Base-by-base conservation (phyloP, 352 stramenopile genomes). In the Pythium angustatum region DNA sequence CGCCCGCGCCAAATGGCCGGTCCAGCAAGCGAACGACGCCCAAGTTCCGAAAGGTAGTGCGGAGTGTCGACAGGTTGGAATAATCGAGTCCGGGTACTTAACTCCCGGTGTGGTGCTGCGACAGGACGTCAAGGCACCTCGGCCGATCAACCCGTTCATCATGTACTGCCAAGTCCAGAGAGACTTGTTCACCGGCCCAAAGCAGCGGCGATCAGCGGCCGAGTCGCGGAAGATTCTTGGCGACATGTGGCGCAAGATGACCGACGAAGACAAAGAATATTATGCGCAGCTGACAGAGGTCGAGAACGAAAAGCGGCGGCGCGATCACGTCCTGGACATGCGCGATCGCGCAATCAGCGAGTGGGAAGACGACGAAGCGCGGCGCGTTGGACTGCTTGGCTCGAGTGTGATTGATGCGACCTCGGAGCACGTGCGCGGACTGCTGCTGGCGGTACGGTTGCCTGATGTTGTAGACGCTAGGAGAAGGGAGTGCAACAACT, bases 151-250 rank as follows among this genome's bases (percentile, higher is more conserved):
- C 38, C 80, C 84, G 38, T 93, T 93, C 61, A 90, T 93, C 55
- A 82, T 93, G 70, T 93, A 80, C 60, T 93, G 84, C 43, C 84
- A 93, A 68, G 73, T 91, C 45, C 84, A 93, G 43, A 88, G 90
- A 38, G 82, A 91, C 19, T 60, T 74, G 28, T 71, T 91, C 24
- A 69, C 67, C 24, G 82, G 80, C 19, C 76, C 73, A n/a, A 83
- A 83, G 51, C 53, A 66, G 9, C 69, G 76, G 1, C 80, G 80
- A 5, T 93, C 84, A 30, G 84, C 84, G 15, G 76, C 82, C 17
- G 84, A 93, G 59, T 88, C 76, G 38, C 67, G 84, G 9, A 93
- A 93, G 71, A 89, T 93, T 43, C 78, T 93, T 54, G 84, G 84
- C 40, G 84, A 93, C 41, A 90, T 89, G 82, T 93, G 84, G 84